Evolutionary conservation across 495 filamentous ascomycete species (phyloP), one percentile per base, ranked within the genome.

Genomic region (Podospora didyma): DNA sequence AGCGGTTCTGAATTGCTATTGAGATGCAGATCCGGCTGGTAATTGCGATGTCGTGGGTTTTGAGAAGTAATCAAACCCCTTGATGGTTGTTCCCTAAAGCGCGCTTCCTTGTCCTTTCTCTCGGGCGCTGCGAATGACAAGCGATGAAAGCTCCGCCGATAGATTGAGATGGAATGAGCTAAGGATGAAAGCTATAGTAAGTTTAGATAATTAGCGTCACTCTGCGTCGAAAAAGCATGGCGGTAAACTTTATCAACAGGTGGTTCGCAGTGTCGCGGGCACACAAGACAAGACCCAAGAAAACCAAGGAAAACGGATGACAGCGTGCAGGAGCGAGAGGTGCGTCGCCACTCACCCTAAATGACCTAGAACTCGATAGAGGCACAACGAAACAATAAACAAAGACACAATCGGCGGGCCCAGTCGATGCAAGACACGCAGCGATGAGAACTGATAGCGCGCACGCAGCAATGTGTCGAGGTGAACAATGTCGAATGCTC

Each of bases 171-270:
- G 35, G 11, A 52, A 42, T 17, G 19, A 12, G 34, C 41, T 16
- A 46, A 17, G n/a, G 21, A 44, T 35, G 14, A 14, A 53, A 53
- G 23, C 51, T 53, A 53, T 9, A n/a, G n/a, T n/a, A 53, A 39
- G 4, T 14, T 21, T 7, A 16, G 19, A 21, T 22, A 19, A 46
- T 53, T 39, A 53, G 51, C 51, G 37, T 46, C 51, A 46, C 44
- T 22, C 22, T 26, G 45, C 17, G 3, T 42, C 39, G n/a, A 14
- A 14, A 17, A 42, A 17, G 39, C 39, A 42, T 42, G 39, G n/a
- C 39, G 12, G 45, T 16, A 51, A 37, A 51, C 17, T 37, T 35
- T 35, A 26, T 35, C 23, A 21, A 19, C 20, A 35, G 9, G n/a
- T 16, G 21, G 16, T 34, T 35, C 17, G 24, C 46, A 16, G 39